phyloP scores from a whole-genome alignment of 129 eudicot genomes.

The Helichrysum umbraculigerum region DNA sequence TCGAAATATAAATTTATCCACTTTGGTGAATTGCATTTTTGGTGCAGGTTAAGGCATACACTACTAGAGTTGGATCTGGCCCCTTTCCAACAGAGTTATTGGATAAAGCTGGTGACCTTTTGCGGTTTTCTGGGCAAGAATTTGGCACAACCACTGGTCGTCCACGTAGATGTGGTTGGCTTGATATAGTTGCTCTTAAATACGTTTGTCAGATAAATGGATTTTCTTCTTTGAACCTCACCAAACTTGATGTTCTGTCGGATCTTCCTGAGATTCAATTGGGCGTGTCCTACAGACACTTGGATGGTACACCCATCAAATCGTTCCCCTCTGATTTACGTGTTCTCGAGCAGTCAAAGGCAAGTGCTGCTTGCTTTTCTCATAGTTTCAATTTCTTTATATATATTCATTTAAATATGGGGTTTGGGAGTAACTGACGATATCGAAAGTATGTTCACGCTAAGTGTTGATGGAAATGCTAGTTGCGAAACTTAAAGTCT shows the following conservation, averaged over 20 bases:
- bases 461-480: background rate
- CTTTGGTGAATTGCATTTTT: conserved; percentile 7
- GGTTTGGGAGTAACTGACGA: background rate
- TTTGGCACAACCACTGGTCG: conserved; percentile 98
- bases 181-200: conserved; percentile 88
- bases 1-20: background rate
- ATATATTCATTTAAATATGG: background rate
- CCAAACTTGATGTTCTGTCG: conserved; percentile 91
- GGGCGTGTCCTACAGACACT: conserved; percentile 74
- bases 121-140: conserved; percentile 92
- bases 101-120: conserved; percentile 84
- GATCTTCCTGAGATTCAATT: conserved; percentile 81
- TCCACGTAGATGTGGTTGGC: conserved; percentile 99
- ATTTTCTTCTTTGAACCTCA: conserved; percentile 88
- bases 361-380: conserved; percentile 32
- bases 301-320: conserved; percentile 61
- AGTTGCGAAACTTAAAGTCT: no score
- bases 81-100: conserved; percentile 93
- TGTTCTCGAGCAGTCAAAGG: conserved; percentile 77
- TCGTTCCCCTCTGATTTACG: conserved; percentile 87
- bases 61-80: conserved; percentile 97
- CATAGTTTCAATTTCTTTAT: background rate
- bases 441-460: background rate
- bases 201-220: conserved; percentile 88
- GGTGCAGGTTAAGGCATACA: conserved; percentile 92